Evolutionary conservation across 2,329 filamentous ascomycete species (phyloP).

Genomic region (Xylariaceae sp.): DNA sequence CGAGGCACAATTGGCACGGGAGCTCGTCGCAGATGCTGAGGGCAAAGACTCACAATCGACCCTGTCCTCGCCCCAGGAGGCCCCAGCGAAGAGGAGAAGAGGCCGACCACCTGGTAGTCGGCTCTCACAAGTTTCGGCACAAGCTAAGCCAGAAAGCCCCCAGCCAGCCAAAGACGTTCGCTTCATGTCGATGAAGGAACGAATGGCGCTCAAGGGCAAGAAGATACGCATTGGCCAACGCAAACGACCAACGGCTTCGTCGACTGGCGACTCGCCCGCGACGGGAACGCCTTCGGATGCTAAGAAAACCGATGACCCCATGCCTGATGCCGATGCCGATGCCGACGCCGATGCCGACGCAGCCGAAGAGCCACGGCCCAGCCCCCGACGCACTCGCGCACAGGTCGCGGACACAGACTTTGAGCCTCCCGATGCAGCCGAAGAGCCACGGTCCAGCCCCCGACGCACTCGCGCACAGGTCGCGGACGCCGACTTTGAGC

Average conservation of each 20-base stretch:
- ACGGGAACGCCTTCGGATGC: slow-evolving; percentile 4
- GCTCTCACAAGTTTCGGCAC: slow-evolving; percentile 7
- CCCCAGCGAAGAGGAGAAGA: slow-evolving; percentile 18
- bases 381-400: slow-evolving; percentile 11
- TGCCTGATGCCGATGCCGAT: slow-evolving; percentile 1
- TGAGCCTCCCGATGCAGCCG: slow-evolving; percentile 12
- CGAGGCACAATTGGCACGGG: slow-evolving; percentile 27
- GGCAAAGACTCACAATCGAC: slow-evolving; percentile 4
- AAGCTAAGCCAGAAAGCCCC: slow-evolving; percentile 6
- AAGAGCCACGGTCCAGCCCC: slow-evolving; percentile 4
- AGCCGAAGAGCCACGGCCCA: slow-evolving; percentile 5
- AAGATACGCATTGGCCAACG: slow-evolving; percentile 41
- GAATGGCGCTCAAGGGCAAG: slow-evolving; percentile 47
- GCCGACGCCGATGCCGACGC: no score
- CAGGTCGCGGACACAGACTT: slow-evolving; percentile 19
- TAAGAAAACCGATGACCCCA: slow-evolving; percentile 1
- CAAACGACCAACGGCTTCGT: slow-evolving; percentile 6
- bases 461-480: slow-evolving; percentile 15
- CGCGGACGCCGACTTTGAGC: slow-evolving; percentile 17
- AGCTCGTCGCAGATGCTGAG: slow-evolving; percentile 16
- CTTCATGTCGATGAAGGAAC: slow-evolving; percentile 49
- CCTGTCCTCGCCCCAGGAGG: slow-evolving; percentile 3
- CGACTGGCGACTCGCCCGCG: slow-evolving; percentile 5
- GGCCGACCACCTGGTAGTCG: slow-evolving; percentile 26
- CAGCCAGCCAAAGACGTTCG: slow-evolving; percentile 18